Evolutionary conservation across 2,329 filamentous ascomycete genomes (phyloP).

Genomic region (Ascochyta pisi): DNA sequence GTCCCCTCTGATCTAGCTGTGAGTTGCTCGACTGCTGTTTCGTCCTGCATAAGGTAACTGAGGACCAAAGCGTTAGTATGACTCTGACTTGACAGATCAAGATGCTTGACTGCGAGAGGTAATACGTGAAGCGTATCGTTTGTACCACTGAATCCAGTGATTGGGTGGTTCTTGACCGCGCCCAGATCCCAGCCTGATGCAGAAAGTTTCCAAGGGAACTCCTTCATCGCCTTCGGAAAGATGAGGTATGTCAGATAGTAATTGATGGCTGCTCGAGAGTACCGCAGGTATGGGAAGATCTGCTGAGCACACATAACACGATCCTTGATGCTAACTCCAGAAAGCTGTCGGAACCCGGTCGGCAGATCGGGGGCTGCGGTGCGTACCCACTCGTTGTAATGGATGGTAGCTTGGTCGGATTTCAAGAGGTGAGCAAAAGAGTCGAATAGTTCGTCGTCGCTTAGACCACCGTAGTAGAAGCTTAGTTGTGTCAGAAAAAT

Average conservation of each 20-base stretch:
- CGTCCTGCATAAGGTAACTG: slow-evolving; percentile 60
- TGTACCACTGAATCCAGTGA: slow-evolving; percentile 74
- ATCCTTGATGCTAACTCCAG: slow-evolving; percentile 55
- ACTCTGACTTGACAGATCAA: slow-evolving; percentile 60
- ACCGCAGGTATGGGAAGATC: slow-evolving; percentile 62
- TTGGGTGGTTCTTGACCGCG: slow-evolving; percentile 54
- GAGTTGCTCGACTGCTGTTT: slow-evolving; percentile 41
- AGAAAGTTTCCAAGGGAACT: slow-evolving; percentile 69
- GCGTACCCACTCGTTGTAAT: slow-evolving; percentile 61
- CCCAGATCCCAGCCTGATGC: slow-evolving; percentile 73
- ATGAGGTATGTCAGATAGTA: slow-evolving; percentile 67
- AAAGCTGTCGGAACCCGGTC: slow-evolving; percentile 49
- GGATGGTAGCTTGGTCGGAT: slow-evolving; percentile 59
- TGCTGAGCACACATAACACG: slow-evolving; percentile 52
- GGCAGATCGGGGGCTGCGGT: slow-evolving; percentile 32
- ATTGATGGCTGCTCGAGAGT: slow-evolving; percentile 64
- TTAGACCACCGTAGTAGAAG: slow-evolving; percentile 70
- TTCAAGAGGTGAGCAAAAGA: slow-evolving; percentile 57
- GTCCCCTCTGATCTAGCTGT: slow-evolving; percentile 11
- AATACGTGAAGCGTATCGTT: slow-evolving; percentile 68
- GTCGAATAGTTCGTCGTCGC: slow-evolving; percentile 57
- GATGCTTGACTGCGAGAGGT: slow-evolving; percentile 63
- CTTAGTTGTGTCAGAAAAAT: slow-evolving; percentile 70
- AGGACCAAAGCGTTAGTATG: slow-evolving; percentile 75
- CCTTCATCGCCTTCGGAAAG: slow-evolving; percentile 67